phyloP scores from a whole-genome alignment of 148 eudicot species.

The Fagopyrum homotropicum region DNA sequence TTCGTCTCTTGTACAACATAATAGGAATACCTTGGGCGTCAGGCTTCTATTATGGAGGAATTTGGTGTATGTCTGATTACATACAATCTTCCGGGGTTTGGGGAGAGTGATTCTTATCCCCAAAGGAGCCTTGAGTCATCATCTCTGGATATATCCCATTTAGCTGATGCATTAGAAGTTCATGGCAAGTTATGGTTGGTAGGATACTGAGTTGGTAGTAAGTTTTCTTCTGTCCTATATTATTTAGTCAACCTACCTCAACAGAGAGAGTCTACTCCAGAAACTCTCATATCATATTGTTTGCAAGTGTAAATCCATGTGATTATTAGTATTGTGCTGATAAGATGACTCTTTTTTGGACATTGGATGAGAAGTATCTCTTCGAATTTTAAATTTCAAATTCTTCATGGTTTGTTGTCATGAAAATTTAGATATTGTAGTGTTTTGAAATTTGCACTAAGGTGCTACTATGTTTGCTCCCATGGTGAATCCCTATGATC shows the following conservation, averaged over 20 bases:
- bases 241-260: not conserved
- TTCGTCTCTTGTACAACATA: not conserved
- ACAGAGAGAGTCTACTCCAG: not conserved
- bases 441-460: slow-evolving; percentile 6
- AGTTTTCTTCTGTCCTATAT: not conserved
- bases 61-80: slow-evolving; percentile 58
- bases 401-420: not conserved
- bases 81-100: slow-evolving; percentile 79
- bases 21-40: slow-evolving; percentile 62
- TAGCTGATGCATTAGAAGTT: slow-evolving; percentile 48
- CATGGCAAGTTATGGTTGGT: slow-evolving; percentile 60
- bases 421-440: not conserved
- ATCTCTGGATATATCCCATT: slow-evolving; percentile 53
- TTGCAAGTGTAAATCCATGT: not conserved
- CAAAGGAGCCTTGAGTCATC: slow-evolving; percentile 59
- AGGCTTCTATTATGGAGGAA: slow-evolving; percentile 44
- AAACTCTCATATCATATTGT: not conserved
- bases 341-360: not conserved
- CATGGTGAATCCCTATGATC: slow-evolving; percentile 64
- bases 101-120: slow-evolving; percentile 79
- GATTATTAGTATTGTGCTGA: not conserved
- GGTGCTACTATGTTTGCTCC: slow-evolving; percentile 70
- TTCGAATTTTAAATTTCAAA: not conserved
- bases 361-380: not conserved
- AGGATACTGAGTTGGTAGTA: slow-evolving; percentile 49